phyloP scores from a whole-genome alignment of 768 basidiomycete genomes.

The Melanogaster broomeanus region DNA sequence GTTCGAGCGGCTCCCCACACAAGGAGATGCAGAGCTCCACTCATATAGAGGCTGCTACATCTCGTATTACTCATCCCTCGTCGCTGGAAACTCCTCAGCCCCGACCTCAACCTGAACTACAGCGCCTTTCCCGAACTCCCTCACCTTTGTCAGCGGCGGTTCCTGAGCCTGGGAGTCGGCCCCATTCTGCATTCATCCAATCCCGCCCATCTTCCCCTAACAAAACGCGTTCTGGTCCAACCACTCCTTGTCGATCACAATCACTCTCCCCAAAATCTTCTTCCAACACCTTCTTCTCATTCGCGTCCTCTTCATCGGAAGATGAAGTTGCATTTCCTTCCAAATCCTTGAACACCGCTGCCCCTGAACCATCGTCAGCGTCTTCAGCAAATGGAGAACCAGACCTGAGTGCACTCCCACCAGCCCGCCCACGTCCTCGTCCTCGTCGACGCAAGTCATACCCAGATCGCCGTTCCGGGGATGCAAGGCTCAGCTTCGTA shows the following conservation, averaged over 20 bases:
- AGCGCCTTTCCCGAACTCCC: constrained; percentile 7
- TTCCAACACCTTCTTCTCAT: constrained; percentile 25
- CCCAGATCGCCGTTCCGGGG: constrained; percentile 24
- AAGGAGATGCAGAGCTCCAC: not conserved
- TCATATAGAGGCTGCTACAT: not conserved
- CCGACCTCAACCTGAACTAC: not conserved
- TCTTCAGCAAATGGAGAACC: not conserved
- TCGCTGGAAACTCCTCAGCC: not conserved
- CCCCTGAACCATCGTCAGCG: not conserved
- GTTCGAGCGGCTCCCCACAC: not conserved
- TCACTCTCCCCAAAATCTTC: constrained; percentile 31
- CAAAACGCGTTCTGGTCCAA: constrained; percentile 17
- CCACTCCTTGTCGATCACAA: constrained; percentile 14
- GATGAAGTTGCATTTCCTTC: constrained; percentile 6
- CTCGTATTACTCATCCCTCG: not conserved
- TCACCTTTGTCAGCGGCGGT: constrained; percentile 13
- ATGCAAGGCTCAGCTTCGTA: constrained; percentile 24
- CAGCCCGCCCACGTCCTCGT: constrained; percentile 16
- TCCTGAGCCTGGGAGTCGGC: not conserved
- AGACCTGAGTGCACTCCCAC: not conserved
- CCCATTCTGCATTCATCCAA: not conserved
- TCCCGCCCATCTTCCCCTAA: constrained; percentile 3
- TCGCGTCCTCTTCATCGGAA: constrained; percentile 15
- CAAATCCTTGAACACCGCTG: not conserved
- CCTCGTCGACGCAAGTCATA: constrained; percentile 22